phyloP scores from a whole-genome alignment of 169 alveolate species.

The Hammondia hammondi region DNA sequence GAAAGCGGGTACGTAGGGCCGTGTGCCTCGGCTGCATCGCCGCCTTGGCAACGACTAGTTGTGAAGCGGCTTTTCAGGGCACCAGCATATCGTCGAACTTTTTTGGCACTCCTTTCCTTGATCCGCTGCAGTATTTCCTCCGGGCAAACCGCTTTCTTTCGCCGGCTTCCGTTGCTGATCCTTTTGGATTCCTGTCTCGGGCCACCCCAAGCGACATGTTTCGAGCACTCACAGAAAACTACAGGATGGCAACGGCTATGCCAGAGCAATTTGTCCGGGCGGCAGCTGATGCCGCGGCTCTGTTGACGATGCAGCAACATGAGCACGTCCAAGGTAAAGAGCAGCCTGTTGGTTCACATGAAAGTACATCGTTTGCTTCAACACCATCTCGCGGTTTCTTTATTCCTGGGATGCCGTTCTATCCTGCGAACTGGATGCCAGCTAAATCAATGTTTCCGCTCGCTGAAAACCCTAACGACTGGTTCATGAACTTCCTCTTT shows the following conservation, averaged over 20 bases:
- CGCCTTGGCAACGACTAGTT: background rate
- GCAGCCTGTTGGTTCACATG: background rate
- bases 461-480: constrained; percentile 13
- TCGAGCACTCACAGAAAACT: background rate
- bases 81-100: background rate
- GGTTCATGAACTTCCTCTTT: background rate
- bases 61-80: background rate
- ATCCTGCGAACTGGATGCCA: constrained; percentile 33
- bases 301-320: background rate
- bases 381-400: constrained; percentile 18
- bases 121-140: background rate
- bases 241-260: constrained; percentile 8
- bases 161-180: background rate
- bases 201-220: constrained; percentile 1
- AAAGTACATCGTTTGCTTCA: background rate
- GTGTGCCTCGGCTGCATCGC: background rate
- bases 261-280: constrained; percentile 34
- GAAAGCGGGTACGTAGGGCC: background rate
- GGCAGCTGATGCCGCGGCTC: constrained; percentile 10
- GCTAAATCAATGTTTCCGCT: background rate
- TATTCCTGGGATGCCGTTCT: constrained; percentile 29
- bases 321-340: background rate
- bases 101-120: background rate
- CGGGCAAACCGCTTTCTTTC: background rate
- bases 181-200: constrained; percentile 5